phyloP scores from a whole-genome alignment of 2,329 filamentous ascomycete genomes.

The Bipolaris oryzae region DNA sequence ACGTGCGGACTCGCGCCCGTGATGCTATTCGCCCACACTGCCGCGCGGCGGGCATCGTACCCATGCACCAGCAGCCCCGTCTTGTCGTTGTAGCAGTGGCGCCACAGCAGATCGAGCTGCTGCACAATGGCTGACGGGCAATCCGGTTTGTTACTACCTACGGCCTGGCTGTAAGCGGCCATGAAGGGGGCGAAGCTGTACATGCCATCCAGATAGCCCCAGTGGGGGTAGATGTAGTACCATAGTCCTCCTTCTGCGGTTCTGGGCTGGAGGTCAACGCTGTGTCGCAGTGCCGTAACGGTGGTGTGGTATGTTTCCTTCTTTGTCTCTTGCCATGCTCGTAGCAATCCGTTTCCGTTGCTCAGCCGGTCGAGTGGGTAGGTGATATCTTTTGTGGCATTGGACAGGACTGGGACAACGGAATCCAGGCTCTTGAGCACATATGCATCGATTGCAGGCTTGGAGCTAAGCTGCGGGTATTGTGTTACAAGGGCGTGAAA shows the following conservation, averaged over 20 bases:
- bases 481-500: slow-evolving; percentile 27
- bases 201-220: slow-evolving; percentile 62
- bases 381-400: slow-evolving; percentile 24
- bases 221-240: slow-evolving; percentile 56
- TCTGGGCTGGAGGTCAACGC: slow-evolving; percentile 34
- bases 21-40: slow-evolving; percentile 58
- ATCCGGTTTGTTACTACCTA: background rate
- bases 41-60: slow-evolving; percentile 58
- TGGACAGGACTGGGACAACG: slow-evolving; percentile 20
- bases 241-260: slow-evolving; percentile 41
- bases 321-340: slow-evolving; percentile 18
- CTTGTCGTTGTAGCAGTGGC: slow-evolving; percentile 49
- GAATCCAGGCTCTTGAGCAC: slow-evolving; percentile 29
- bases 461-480: slow-evolving; percentile 8
- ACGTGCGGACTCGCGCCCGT: slow-evolving; percentile 60
- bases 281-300: slow-evolving; percentile 24
- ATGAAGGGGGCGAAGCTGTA: slow-evolving; percentile 57
- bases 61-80: slow-evolving; percentile 60
- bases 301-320: slow-evolving; percentile 21
- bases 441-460: slow-evolving; percentile 14
- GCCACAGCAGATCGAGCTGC: slow-evolving; percentile 51
- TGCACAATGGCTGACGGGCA: slow-evolving; percentile 21
- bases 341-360: slow-evolving; percentile 35
- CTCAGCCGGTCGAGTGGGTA: slow-evolving; percentile 42
- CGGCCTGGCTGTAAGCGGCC: slow-evolving; percentile 28